Evolutionary conservation across 1,284 basidiomycete species (phyloP), one percentile per base, ranked within the genome.

Genomic region (Ustilago hordei): DNA sequence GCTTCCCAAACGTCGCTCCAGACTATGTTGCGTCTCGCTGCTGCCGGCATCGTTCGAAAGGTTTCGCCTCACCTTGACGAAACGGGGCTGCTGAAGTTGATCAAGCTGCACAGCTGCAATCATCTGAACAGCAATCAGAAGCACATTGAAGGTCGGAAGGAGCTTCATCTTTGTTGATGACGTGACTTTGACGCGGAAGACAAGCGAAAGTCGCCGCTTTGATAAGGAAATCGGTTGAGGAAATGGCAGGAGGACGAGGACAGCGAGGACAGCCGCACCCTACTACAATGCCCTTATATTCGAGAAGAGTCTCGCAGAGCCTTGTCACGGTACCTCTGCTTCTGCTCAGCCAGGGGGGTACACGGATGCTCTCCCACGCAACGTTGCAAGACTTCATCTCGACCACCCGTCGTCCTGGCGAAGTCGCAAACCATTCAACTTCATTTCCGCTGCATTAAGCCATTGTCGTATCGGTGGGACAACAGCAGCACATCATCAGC

Each of bases 1-100:
- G n/a, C n/a, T n/a, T n/a, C n/a, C n/a, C n/a, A n/a, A n/a, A n/a
- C 64, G 64, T 32, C 55, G 54, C 53, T 57, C 28, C 41, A 68
- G 15, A 23, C 19, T 39, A 6, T 3, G 54, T 36, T 48, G 45
- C 28, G 15, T 50, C 9, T 53, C 57, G 19, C 17, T 19, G 15
- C n/a, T 15, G 4, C 38, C 28, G 2, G n/a, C 2, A 17, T 48
- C 28, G 8, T 17, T 31, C 9, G 45, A 31, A 36, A 64, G 41
- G 3, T n/a, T 23, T 32, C 64, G 60, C 34, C 55, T 60, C 0
- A 64, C 32, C 47, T 73, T 60, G 43, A 52, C 53, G 47, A 73
- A 58, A 28, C 64, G 31, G 32, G 54, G 31, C 6, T 60, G 55
- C 11, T 63, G 32, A 2, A 56, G 53, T 8, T 52, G 48, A 9